Evolutionary conservation across 139 green algal genomes (phyloP).

Genomic region (Edaphochlamys debaryana): DNA sequence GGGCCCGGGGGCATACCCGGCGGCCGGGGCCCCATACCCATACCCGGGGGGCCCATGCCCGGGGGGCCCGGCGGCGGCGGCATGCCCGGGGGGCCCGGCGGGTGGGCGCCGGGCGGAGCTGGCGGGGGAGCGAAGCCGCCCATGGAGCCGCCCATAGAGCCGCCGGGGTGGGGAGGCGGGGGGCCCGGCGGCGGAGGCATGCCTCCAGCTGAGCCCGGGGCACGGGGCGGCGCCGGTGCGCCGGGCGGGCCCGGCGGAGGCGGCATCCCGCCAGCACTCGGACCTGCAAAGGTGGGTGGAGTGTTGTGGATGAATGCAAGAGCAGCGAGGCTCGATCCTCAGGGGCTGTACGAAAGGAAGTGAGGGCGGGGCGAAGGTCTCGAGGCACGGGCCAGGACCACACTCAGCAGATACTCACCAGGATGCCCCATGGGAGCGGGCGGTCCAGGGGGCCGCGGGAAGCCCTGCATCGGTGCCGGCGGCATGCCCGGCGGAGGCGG

Average conservation of each 20-base stretch:
- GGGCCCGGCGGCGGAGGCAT: slow-evolving; percentile 8
- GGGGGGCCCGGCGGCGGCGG: neutral
- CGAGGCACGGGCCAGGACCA: too few species aligned
- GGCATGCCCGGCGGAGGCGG: neutral
- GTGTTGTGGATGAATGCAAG: too few species aligned
- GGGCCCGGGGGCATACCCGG: slow-evolving; percentile 11
- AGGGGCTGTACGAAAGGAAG: too few species aligned
- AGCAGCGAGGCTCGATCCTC: too few species aligned
- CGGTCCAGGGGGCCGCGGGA: neutral
- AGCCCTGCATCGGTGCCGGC: neutral
- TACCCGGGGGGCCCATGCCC: neutral
- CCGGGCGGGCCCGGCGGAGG: slow-evolving; percentile 1
- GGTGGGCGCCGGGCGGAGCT: neutral
- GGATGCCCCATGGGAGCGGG: neutral
- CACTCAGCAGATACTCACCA: too few species aligned
- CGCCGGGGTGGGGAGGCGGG: too few species aligned
- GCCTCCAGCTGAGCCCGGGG: too few species aligned
- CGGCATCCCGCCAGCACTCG: neutral
- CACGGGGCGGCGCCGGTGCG: slow-evolving; percentile 6
- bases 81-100: neutral
- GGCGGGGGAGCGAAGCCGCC: too few species aligned
- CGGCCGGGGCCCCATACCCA: neutral
- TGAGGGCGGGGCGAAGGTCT: too few species aligned
- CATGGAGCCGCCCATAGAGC: too few species aligned
- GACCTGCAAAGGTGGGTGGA: too few species aligned